Evolutionary conservation across 2,329 filamentous ascomycete genomes (phyloP), one percentile per base, ranked within the genome.

Genomic region (Xylariales sp.): DNA sequence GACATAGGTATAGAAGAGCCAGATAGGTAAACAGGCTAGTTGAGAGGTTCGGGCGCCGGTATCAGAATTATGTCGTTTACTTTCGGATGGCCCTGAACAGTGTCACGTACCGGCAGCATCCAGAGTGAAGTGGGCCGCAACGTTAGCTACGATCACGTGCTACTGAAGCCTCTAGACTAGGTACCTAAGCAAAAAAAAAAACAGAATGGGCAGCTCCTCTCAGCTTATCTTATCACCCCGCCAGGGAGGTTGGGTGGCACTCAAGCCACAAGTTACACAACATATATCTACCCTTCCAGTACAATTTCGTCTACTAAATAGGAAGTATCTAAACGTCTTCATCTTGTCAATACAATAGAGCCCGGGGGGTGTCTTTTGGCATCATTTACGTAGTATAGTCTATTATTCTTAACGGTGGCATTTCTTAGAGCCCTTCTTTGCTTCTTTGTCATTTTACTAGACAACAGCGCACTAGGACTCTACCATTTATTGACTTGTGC

Each of bases 141-240:
- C 4, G 50, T 54, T 58, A 4, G 23, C n/a, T 12, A 7, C 8
- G 18, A 53, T 69, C 67, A 69, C 67, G 64, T 69, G 67, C 12
- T 46, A 2, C 18, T 23, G 7, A 36, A 54, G 41, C 59, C 34
- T 50, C 52, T n/a, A 53, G 41, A n/a, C n/a, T n/a, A n/a, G n/a
- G n/a, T n/a, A n/a, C n/a, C n/a, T n/a, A n/a, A n/a, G n/a, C n/a
- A n/a, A n/a, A n/a, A n/a, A n/a, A 23, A 43, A 52, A 34, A 52
- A 39, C 3, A 39, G 32, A n/a, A 23, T 28, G 3, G 39, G 5
- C 9, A 43, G 16, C 6, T 32, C 39, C 36, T 59, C 46, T 48
- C 18, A 18, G 32, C 57, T 66, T 66, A 66, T 62, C 64, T 66
- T 65, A 65, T 65, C 64, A 53, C 59, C 46, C 53, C 30, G 45